Percentiles rank a stretch among this genome's conserved stretches.
Evolutionary conservation across 2,329 filamentous ascomycete genomes (phyloP).

Genomic region (Dactylellina sp.): DNA sequence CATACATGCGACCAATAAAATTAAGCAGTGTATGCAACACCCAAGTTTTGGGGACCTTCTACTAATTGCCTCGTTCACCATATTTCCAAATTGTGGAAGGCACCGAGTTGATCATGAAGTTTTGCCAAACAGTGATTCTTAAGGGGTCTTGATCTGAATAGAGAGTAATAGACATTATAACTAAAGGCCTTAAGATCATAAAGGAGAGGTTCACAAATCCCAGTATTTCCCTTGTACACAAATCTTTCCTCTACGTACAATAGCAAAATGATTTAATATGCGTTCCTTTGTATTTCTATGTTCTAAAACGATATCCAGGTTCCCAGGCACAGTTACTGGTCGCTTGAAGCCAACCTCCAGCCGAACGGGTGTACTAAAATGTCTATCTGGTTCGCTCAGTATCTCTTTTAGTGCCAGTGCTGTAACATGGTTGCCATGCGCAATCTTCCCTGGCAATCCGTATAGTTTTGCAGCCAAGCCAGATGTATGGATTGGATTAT

Average conservation of each 20-base stretch:
- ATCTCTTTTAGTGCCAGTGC: conserved; percentile 30
- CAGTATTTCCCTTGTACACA: conserved; percentile 37
- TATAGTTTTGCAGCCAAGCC: conserved; percentile 35
- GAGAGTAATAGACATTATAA: too few relatives aligned
- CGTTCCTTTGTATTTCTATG: background rate
- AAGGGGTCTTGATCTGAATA: too few relatives aligned
- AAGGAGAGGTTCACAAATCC: background rate
- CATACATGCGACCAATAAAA: background rate
- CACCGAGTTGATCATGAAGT: too few relatives aligned
- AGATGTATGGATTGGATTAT: conserved; percentile 49
- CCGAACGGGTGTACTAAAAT: background rate
- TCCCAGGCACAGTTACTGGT: conserved; percentile 28
- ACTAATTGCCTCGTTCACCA: too few relatives aligned
- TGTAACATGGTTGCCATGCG: conserved; percentile 48
- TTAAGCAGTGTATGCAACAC: too few relatives aligned
- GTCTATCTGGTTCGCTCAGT: background rate
- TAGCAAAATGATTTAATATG: conserved; percentile 27
- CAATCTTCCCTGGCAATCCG: conserved; percentile 44
- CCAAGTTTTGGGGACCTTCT: too few relatives aligned
- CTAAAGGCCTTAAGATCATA: too few relatives aligned
- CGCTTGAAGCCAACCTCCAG: conserved; percentile 41
- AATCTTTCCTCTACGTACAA: conserved; percentile 30
- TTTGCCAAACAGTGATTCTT: too few relatives aligned
- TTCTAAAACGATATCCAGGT: conserved; percentile 17
- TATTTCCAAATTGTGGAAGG: too few relatives aligned